A percentile compares a stretch with the other conserved stretches of the same genome.
phyloP scores from a whole-genome alignment of 495 filamentous ascomycete genomes.

The Podospora bellae-mahoneyi region DNA sequence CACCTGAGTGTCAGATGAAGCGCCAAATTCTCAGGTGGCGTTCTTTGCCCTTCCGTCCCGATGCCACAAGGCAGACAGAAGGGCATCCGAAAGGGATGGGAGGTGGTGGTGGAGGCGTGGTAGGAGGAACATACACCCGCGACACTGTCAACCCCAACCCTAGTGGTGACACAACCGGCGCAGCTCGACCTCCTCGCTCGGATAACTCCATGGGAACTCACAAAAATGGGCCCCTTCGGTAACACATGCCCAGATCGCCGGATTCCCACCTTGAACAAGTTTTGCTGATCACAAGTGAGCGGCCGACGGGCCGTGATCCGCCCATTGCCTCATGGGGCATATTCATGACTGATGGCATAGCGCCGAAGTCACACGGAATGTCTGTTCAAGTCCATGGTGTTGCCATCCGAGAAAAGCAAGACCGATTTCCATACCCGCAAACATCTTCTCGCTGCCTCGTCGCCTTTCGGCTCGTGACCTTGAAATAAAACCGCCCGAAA shows the following conservation, averaged over 20 bases:
- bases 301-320: not conserved
- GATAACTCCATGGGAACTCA: not conserved
- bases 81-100: not conserved
- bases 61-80: slow-evolving; percentile 5
- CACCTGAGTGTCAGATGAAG: not conserved
- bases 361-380: not conserved
- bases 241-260: not conserved
- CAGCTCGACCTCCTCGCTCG: not conserved
- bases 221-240: not conserved
- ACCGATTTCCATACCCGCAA: not conserved
- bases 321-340: not conserved
- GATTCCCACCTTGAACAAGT: not conserved
- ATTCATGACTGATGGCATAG: not conserved
- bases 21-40: not conserved
- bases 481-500: not conserved
- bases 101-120: not conserved
- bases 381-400: not conserved
- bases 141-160: not conserved
- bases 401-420: not conserved
- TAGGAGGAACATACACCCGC: not conserved
- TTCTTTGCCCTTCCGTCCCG: not conserved
- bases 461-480: not conserved
- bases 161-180: not conserved
- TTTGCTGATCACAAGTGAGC: not conserved
- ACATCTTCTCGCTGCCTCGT: not conserved